phyloP scores from a whole-genome alignment of 768 basidiomycete species.

The Vishniacozyma victoriae region DNA sequence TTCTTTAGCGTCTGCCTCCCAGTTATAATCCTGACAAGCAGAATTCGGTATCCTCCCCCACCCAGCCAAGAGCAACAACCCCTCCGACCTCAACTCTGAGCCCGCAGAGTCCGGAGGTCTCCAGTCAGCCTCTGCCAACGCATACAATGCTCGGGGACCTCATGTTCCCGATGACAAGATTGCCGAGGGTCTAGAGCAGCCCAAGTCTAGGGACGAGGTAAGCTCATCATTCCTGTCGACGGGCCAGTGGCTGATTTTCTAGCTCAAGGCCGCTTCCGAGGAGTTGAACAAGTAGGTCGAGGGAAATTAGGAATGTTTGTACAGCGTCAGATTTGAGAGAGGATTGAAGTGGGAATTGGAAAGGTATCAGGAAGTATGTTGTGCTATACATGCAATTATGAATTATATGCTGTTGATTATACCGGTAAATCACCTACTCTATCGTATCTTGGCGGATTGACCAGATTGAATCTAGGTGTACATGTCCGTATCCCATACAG shows the following conservation, averaged over 20 bases:
- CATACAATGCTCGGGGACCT: slow-evolving; percentile 39
- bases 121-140: slow-evolving; percentile 35
- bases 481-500: no score
- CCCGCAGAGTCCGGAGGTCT: slow-evolving; percentile 39
- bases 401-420: no score
- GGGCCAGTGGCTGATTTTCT: no score
- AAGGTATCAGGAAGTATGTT: no score
- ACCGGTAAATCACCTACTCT: no score
- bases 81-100: slow-evolving; percentile 40
- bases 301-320: no score
- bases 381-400: no score
- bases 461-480: no score
- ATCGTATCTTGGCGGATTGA: no score
- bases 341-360: no score
- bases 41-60: slow-evolving; percentile 46
- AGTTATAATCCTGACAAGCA: slow-evolving; percentile 1
- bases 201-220: slow-evolving; percentile 46
- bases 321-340: no score
- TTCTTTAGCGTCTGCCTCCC: background rate
- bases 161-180: slow-evolving; percentile 33
- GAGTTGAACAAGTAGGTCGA: slow-evolving; percentile 34
- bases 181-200: slow-evolving; percentile 41
- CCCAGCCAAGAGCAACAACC: slow-evolving; percentile 47
- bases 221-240: slow-evolving; percentile 17
- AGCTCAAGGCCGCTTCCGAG: slow-evolving; percentile 38